Evolutionary conservation across 2,329 filamentous ascomycete genomes (phyloP).

Genomic region (Fusarium sp.): DNA sequence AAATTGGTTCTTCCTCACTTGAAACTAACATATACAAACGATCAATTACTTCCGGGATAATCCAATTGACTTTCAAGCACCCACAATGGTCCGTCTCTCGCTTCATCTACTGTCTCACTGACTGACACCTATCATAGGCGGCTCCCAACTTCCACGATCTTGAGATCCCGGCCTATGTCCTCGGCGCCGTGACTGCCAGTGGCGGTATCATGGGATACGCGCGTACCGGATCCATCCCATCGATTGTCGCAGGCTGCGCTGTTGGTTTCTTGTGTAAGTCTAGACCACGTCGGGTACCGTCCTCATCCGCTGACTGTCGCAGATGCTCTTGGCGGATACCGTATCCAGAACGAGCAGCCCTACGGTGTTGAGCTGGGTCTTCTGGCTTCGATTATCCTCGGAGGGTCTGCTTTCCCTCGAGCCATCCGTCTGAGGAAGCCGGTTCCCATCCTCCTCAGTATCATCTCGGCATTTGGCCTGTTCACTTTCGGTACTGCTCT

Average conservation of each 20-base stretch:
- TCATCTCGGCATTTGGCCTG: conserved; percentile 80
- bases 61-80: background rate
- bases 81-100: conserved; percentile 19
- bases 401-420: conserved; percentile 82
- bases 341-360: conserved; percentile 74
- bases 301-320: conserved; percentile 13
- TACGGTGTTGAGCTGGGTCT: conserved; percentile 92
- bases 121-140: conserved; percentile 17
- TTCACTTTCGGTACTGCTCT: conserved; percentile 79
- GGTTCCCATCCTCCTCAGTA: conserved; percentile 78
- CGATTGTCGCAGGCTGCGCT: conserved; percentile 80
- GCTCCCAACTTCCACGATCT: conserved; percentile 38
- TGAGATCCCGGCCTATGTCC: conserved; percentile 72
- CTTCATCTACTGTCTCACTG: background rate
- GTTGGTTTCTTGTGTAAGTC: conserved; percentile 73
- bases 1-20: background rate
- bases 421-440: conserved; percentile 86
- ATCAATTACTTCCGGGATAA: background rate
- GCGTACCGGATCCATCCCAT: conserved; percentile 84
- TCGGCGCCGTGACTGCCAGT: conserved; percentile 82
- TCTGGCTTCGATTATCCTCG: conserved; percentile 84
- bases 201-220: conserved; percentile 89
- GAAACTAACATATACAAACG: background rate
- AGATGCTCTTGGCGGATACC: conserved; percentile 82
- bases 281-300: background rate